These are phyloP conservation scores for Globisporangium abappressorium DNA, from an alignment of 352 stramenopile genomes.

Conservation along the genomic window DNA sequence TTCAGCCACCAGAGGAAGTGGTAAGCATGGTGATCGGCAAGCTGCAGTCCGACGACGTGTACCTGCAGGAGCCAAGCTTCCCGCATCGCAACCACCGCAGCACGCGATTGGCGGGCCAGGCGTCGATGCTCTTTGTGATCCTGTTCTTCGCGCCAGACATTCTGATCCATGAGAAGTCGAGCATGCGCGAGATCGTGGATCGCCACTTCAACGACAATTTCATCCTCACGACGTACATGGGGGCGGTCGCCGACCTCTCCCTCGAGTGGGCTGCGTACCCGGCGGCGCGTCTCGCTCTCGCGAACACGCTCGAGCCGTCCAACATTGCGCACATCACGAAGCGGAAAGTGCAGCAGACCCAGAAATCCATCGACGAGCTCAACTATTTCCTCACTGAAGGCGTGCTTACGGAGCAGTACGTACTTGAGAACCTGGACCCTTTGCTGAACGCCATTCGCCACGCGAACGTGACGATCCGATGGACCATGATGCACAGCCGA, in stretches of 20 bases:
- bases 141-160: slow-evolving; percentile 93
- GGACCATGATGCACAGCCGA: slow-evolving; percentile 93
- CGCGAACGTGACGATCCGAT: slow-evolving; percentile 92
- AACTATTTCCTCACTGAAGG: slow-evolving; percentile 91
- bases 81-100: slow-evolving; percentile 91
- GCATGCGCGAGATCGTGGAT: slow-evolving; percentile 94
- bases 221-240: slow-evolving; percentile 95
- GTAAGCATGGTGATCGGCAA: slow-evolving; percentile 93
- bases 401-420: slow-evolving; percentile 91
- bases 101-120: slow-evolving; percentile 87
- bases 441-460: slow-evolving; percentile 91
- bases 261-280: slow-evolving; percentile 91
- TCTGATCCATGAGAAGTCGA: slow-evolving; percentile 89
- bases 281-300: slow-evolving; percentile 86
- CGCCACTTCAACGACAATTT: slow-evolving; percentile 97
- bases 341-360: slow-evolving; percentile 83
- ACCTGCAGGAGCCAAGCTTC: slow-evolving; percentile 90
- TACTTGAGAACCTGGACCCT: slow-evolving; percentile 90
- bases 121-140: slow-evolving; percentile 95
- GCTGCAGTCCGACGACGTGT: slow-evolving; percentile 94
- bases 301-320: slow-evolving; percentile 82
- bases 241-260: slow-evolving; percentile 90
- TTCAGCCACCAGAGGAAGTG: slow-evolving; percentile 83
- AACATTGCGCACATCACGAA: slow-evolving; percentile 90
- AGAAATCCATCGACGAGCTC: slow-evolving; percentile 86